phyloP scores from a whole-genome alignment of 2,329 filamentous ascomycete genomes.

The Xylaria hypoxylon region DNA sequence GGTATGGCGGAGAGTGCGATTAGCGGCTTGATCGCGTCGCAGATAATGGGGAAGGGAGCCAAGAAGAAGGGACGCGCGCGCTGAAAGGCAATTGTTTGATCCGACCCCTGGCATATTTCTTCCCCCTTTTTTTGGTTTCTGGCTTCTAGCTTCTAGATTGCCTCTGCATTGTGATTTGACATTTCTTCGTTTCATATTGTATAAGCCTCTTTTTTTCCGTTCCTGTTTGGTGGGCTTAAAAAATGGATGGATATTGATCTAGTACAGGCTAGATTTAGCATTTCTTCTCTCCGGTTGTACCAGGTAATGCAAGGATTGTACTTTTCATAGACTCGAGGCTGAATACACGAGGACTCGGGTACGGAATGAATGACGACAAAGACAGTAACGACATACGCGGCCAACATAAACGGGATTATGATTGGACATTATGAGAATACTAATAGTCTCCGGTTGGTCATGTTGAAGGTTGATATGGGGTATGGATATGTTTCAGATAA shows the following conservation, averaged over 20 bases:
- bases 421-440: background rate
- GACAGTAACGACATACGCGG: background rate
- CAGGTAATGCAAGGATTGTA: background rate
- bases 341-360: background rate
- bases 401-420: background rate
- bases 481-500: background rate
- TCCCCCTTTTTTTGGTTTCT: background rate
- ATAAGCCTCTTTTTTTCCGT: background rate
- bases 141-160: background rate
- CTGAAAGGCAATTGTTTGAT: background rate
- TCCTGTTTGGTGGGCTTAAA: background rate
- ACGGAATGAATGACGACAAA: background rate
- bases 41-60: constrained; percentile 47
- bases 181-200: background rate
- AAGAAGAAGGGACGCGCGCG: constrained; percentile 18
- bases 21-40: constrained; percentile 48
- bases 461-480: no score
- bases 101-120: background rate
- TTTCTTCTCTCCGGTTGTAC: background rate
- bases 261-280: background rate
- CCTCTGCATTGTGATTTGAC: background rate
- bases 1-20: constrained; percentile 50
- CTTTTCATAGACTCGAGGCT: background rate
- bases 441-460: no score
- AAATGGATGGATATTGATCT: background rate